These are phyloP conservation scores for Parastagonospora nodorum DNA, from an alignment of 2,329 filamentous ascomycete genomes.

Conservation along the genomic window DNA sequence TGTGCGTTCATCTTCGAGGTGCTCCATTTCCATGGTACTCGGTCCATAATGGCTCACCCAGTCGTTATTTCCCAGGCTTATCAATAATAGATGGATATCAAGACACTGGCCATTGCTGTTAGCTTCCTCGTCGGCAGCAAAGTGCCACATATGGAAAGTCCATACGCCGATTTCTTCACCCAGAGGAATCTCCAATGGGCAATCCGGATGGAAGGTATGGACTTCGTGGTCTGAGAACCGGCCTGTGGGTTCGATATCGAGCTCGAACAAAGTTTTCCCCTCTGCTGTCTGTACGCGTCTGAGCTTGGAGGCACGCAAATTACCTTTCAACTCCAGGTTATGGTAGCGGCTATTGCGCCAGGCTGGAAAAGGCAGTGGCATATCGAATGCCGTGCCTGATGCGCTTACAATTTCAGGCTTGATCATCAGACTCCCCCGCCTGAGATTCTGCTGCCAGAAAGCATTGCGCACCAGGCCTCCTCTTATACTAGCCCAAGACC, in stretches of 20 bases:
- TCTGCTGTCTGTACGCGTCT: neutral
- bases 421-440: neutral
- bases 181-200: neutral
- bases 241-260: neutral
- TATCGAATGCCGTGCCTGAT: neutral
- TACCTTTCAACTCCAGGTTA: neutral
- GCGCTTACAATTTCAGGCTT: neutral
- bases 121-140: neutral
- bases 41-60: neutral
- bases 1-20: neutral
- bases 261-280: neutral
- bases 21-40: neutral
- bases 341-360: neutral
- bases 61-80: neutral
- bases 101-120: neutral
- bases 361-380: neutral
- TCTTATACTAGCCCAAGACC: neutral
- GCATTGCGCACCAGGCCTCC: neutral
- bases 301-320: neutral
- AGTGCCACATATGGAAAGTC: neutral
- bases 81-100: neutral
- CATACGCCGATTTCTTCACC: neutral
- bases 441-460: neutral
- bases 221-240: neutral
- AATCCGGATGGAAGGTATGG: neutral